These are phyloP conservation scores for Phytopythium ostracodes DNA, from an alignment of 352 stramenopile genomes.

Conservation along the genomic window DNA sequence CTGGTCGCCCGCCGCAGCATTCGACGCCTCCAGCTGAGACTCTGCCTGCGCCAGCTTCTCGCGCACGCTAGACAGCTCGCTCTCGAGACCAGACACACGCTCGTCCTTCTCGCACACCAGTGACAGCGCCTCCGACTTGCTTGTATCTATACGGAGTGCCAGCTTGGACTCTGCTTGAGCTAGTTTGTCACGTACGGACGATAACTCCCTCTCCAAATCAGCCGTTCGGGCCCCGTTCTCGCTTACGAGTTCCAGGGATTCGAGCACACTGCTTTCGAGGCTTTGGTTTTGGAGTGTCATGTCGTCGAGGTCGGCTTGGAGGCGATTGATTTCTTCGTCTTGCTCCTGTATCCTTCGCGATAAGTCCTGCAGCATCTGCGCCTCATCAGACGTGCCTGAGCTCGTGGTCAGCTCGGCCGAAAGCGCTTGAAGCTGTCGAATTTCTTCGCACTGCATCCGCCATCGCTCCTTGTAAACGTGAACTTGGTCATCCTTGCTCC, in stretches of 20 bases:
- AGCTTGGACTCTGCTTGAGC: constrained; percentile 5
- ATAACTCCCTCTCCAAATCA: constrained; percentile 11
- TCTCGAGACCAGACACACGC: constrained; percentile 13
- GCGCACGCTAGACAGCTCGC: constrained; percentile 5
- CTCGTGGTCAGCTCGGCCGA: neutral
- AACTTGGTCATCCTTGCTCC: neutral
- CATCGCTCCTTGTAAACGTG: neutral
- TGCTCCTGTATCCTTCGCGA: neutral
- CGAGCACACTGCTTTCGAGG: constrained; percentile 1
- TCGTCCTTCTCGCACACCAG: neutral
- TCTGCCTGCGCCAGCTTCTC: constrained; percentile 11
- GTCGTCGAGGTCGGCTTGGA: constrained; percentile 1
- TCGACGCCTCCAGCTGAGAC: constrained; percentile 15
- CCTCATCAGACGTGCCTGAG: neutral
- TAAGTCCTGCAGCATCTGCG: neutral
- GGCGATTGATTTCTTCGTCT: neutral
- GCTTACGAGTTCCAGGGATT: constrained; percentile 5
- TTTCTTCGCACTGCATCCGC: constrained; percentile 4
- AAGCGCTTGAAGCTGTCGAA: neutral
- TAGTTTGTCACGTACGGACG: constrained; percentile 2
- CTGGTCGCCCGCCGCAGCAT: constrained; percentile 15
- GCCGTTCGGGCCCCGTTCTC: constrained; percentile 11
- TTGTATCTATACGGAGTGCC: neutral
- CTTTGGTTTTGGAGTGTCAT: constrained; percentile 5
- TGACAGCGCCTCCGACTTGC: neutral